Evolutionary conservation across 192 early-diverging fungal genomes (phyloP).

Genomic region (Linnemannia zychae): DNA sequence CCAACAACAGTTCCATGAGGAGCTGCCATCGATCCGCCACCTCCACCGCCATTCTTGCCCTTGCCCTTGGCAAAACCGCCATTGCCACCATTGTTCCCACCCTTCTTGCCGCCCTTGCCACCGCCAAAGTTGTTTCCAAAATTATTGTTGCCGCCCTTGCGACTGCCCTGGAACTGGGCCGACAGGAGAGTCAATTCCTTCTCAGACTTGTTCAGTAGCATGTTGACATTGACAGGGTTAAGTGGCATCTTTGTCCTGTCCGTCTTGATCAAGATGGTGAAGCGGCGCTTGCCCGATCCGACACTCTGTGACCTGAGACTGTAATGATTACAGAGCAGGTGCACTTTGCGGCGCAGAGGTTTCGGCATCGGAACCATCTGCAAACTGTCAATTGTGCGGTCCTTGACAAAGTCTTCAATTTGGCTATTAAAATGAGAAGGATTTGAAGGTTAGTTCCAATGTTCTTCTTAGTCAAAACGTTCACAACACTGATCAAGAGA

Average conservation of each 20-base stretch:
- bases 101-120: neutral
- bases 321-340: slow-evolving; percentile 61
- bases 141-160: slow-evolving; percentile 27
- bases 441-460: neutral
- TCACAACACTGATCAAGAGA: no score
- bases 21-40: slow-evolving; percentile 25
- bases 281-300: slow-evolving; percentile 57
- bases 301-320: slow-evolving; percentile 61
- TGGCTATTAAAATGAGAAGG: neutral
- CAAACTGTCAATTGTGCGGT: slow-evolving; percentile 38
- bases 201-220: slow-evolving; percentile 55
- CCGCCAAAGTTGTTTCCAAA: slow-evolving; percentile 13
- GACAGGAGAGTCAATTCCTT: slow-evolving; percentile 42
- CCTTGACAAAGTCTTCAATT: slow-evolving; percentile 50
- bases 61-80: slow-evolving; percentile 1
- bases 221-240: slow-evolving; percentile 58
- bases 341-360: slow-evolving; percentile 57
- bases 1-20: slow-evolving; percentile 71
- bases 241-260: slow-evolving; percentile 57
- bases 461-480: neutral
- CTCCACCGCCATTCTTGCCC: slow-evolving; percentile 12
- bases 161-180: slow-evolving; percentile 39
- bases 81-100: neutral
- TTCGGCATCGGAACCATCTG: slow-evolving; percentile 63
- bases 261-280: slow-evolving; percentile 61